Base-by-base conservation (phyloP, 345 rosid species). In the Sisymbrium altissimum region DNA sequence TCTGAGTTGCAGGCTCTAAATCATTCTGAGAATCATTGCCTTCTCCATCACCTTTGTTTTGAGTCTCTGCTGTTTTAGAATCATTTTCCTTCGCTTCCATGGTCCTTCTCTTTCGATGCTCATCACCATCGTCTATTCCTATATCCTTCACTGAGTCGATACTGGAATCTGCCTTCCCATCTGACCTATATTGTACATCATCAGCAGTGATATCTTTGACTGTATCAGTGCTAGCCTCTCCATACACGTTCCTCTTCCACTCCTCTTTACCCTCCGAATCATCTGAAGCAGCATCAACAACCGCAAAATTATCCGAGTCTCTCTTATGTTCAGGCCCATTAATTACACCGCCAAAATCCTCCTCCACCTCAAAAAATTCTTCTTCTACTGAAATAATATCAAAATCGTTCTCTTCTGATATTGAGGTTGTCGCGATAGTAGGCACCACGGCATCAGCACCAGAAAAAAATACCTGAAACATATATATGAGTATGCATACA, bases 121-220 rank as follows among this genome's bases (percentile, higher is more conserved):
- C 59, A 78, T 82, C 80, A 72, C 78, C 92, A 83, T 88, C 84
- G 83, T 95, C 99, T 67, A 95, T 81, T 35, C 81, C 75, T 75
- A 95, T 95, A 82, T 95, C 97, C 83, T 92, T 95, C 81, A 88
- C 98, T 11, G 81, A 71, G 76, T 83, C 70, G 71, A 78, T 68
- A 79, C 70, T 83, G 64, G 84, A 63, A 79, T 82, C 90, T 68
- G 64, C 84, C 65, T 72, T 83, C 60, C 81, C 83, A 67, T 84
- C 83, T 13, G 86, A 73, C 61, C 78, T 81, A 80, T 88, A 92
- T 77, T 84, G 89, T 70, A 89, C 98, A 86, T 87, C 98, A 85
- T 90, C 99, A 52, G 92, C 90, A 44, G 87, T 84, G 61, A 95
- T 95, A 80, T 95, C 99, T 79, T 95, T 95, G 61, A 95, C 94